Conservation (phyloP, 2,329 filamentous ascomycete species). For the Seiridium cupressi region DNA sequence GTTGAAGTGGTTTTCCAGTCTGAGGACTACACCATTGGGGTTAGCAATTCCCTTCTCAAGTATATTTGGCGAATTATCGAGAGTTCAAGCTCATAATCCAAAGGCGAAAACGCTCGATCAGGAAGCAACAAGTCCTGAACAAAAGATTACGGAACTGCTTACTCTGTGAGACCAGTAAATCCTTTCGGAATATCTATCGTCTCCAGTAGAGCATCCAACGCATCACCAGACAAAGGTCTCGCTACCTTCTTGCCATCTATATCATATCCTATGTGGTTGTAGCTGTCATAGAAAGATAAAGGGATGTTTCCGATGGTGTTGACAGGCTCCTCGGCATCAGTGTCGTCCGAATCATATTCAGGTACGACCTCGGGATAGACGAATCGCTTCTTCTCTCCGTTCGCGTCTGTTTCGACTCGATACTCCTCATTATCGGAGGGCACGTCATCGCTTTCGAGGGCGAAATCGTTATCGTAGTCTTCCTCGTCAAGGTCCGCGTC, state of each 20-base stretch:
- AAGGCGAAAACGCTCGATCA: too few relatives aligned
- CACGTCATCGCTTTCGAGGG: conserved; percentile 48
- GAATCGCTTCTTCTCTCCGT: conserved; percentile 73
- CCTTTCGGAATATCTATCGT: conserved; percentile 96
- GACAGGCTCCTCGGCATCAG: conserved; percentile 71
- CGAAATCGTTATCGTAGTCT: conserved; percentile 30
- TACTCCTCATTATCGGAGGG: conserved; percentile 42
- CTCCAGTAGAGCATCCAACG: conserved; percentile 87
- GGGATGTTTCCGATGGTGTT: conserved; percentile 98
- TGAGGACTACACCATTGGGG: conserved; percentile 48
- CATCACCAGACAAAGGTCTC: conserved; percentile 90
- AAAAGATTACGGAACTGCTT: too few relatives aligned
- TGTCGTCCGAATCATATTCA: conserved; percentile 94
- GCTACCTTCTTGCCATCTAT: conserved; percentile 99
- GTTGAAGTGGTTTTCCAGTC: conserved; percentile 87
- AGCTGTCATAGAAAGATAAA: conserved; percentile 80
- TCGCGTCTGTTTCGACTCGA: conserved; percentile 72
- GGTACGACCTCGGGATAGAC: conserved; percentile 93
- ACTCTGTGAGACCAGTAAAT: conserved; percentile 91
- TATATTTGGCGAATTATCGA: too few relatives aligned
- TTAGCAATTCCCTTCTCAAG: too few relatives aligned
- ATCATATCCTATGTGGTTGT: conserved; percentile 89
- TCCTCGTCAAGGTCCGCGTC: conserved; percentile 36
- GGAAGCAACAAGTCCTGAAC: too few relatives aligned
- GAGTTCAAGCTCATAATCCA: too few relatives aligned